A percentile compares a stretch with the other conserved stretches of the same genome.
Evolutionary conservation across 2,329 filamentous ascomycete species (phyloP).

Genomic region (Berkeleyomyces basicola): DNA sequence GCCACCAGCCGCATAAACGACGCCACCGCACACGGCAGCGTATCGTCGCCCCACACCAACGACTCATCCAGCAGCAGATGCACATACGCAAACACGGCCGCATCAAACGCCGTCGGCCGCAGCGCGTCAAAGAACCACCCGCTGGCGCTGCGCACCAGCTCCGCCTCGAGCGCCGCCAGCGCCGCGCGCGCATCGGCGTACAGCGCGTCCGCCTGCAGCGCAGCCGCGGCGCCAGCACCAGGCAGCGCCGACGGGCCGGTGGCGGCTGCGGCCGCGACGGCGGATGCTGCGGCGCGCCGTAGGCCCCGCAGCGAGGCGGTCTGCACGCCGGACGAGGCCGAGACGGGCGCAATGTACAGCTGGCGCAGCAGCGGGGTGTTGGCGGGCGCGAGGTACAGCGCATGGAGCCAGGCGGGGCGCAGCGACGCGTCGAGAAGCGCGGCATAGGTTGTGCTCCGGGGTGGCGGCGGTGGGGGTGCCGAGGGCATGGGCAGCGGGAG

Average conservation of each 20-base stretch:
- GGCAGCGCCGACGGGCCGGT: conserved; percentile 23
- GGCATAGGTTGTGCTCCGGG: conserved; percentile 55
- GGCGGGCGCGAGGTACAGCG: conserved; percentile 56
- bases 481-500: conserved; percentile 31
- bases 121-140: conserved; percentile 34
- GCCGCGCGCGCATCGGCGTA: conserved; percentile 30
- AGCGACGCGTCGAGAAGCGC: conserved; percentile 61
- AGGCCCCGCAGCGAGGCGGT: conserved; percentile 48
- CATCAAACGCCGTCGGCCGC: conserved; percentile 64
- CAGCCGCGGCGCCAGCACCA: conserved; percentile 30
- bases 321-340: conserved; percentile 44
- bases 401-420: conserved; percentile 73
- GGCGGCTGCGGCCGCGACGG: conserved; percentile 31
- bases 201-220: conserved; percentile 22
- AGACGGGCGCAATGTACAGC: conserved; percentile 54
- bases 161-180: conserved; percentile 27
- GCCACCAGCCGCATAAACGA: conserved; percentile 44
- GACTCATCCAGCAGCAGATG: conserved; percentile 54
- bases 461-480: conserved; percentile 21
- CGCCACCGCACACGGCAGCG: conserved; percentile 39
- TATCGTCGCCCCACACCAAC: conserved; percentile 47
- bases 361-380: conserved; percentile 52
- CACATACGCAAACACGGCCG: conserved; percentile 77
- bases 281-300: conserved; percentile 52
- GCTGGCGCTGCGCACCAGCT: conserved; percentile 23